Evolutionary conservation across 495 filamentous ascomycete genomes (phyloP).

Genomic region (Zalerion maritima): DNA sequence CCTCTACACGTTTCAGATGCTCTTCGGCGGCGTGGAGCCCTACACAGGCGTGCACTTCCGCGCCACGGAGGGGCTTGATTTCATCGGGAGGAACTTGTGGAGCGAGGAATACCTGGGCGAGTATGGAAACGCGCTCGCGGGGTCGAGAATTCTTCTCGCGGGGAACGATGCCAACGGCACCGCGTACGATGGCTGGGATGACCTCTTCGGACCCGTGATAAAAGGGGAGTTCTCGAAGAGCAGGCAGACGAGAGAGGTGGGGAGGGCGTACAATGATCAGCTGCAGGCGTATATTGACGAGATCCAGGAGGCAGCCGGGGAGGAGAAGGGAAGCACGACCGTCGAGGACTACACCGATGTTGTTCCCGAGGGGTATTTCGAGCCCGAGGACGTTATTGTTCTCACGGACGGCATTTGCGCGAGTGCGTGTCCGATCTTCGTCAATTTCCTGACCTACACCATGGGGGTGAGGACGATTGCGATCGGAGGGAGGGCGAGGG

Average conservation of each 20-base stretch:
- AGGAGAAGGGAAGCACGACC: constrained; percentile 7
- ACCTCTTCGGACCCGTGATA: constrained; percentile 5
- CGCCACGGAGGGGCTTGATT: constrained; percentile 24
- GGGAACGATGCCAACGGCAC: constrained; percentile 6
- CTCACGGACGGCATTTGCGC: constrained; percentile 48
- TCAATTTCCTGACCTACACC: constrained; percentile 38
- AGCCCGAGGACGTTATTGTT: constrained; percentile 29
- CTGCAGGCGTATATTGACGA: no score
- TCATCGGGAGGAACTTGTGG: constrained; percentile 20
- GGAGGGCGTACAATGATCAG: no score
- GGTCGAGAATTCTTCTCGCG: constrained; percentile 15
- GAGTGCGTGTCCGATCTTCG: constrained; percentile 48
- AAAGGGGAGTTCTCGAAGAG: constrained; percentile 5
- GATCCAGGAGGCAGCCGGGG: constrained; percentile 17
- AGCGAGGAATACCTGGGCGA: background rate
- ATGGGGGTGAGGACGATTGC: constrained; percentile 44
- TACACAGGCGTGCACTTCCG: constrained; percentile 31
- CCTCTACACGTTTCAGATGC: constrained; percentile 14
- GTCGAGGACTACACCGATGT: constrained; percentile 14
- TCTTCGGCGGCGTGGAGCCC: constrained; percentile 22
- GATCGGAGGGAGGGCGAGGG: constrained; percentile 43
- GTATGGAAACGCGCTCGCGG: constrained; percentile 1
- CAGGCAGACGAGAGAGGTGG: constrained; percentile 1
- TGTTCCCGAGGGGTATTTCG: constrained; percentile 16
- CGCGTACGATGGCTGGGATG: constrained; percentile 1